Base-by-base conservation (phyloP, 2,329 filamentous ascomycete species). In the Cladosporium sp. region DNA sequence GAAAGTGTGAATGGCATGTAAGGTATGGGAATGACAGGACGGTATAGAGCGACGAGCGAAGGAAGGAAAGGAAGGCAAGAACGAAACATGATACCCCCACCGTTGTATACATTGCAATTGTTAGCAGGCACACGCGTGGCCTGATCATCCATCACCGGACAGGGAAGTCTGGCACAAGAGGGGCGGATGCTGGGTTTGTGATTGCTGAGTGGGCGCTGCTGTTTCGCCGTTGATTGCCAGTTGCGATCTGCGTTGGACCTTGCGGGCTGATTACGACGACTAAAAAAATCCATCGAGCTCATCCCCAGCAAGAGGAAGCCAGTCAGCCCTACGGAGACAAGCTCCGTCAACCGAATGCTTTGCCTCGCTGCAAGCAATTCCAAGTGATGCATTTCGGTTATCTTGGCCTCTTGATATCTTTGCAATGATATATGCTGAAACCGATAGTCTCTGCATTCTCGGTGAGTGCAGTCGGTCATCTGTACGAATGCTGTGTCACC, bases 241-340 rank as follows among this genome's bases (percentile, higher is more conserved):
- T 17, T 15, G 36, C 19, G 43, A 47, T 47, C 43, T 17, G 43
- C 32, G n/a, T 34, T 34, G 32, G 32, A 34, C 32, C 32, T 34
- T 34, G 32, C 43, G 40, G 36, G 40, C 32, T 32, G 44, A 36
- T 48, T 48, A 48, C 44, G 44, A 48, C 44, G 37, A 11, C 32
- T 34, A 12, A 6, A 13, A 34, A 34, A 15, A 7, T n/a, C n/a
- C n/a, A n/a, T n/a, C 12, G 12, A 34, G 32, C 32, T n/a, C n/a
- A n/a, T n/a, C n/a, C 22, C 22, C 22, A 27, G 22, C 22, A n/a
- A n/a, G n/a, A 15, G n/a, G 12, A 11, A 15, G 12, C 27, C 9
- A 17, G 20, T 11, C 41, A 43, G 41, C 41, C 27, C 24, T 43
- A 17, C 41, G 41, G 41, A 43, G 41, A 24, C 12, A 2, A 12